These are phyloP conservation scores for Boletus eberwhitei DNA, from an alignment of 768 basidiomycete genomes.

Conservation along the genomic window DNA sequence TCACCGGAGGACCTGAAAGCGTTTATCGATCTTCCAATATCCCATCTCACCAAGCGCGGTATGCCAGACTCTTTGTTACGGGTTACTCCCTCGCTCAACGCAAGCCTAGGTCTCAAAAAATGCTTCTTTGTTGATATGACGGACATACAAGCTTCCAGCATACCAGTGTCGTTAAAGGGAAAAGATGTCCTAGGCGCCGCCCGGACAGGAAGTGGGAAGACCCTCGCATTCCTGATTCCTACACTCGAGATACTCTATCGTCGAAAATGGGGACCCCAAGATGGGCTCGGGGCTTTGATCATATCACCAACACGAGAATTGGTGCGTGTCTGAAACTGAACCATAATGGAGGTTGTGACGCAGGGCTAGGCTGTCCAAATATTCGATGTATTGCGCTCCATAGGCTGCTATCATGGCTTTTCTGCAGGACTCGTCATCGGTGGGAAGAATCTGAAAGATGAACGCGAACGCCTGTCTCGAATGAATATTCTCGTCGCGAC, in stretches of 20 bases:
- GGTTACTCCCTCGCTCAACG: conserved; percentile 1
- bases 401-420: conserved; percentile 88
- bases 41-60: conserved; percentile 73
- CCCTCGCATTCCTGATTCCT: conserved; percentile 69
- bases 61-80: background rate
- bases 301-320: conserved; percentile 94
- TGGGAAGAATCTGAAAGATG: conserved; percentile 92
- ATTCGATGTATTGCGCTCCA: conserved; percentile 91
- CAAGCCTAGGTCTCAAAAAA: conserved; percentile 70
- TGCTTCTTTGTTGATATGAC: conserved; percentile 86
- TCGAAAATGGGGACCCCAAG: conserved; percentile 67
- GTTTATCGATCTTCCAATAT: conserved; percentile 78
- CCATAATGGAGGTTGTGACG: conserved; percentile 3
- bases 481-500: conserved; percentile 99
- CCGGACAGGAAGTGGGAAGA: conserved; percentile 71
- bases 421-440: conserved; percentile 96
- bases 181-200: conserved; percentile 69
- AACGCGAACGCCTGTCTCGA: conserved; percentile 77
- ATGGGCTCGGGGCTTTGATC: conserved; percentile 82
- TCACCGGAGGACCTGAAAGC: conserved; percentile 44
- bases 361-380: conserved; percentile 86
- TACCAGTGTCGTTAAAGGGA: conserved; percentile 59
- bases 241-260: conserved; percentile 62
- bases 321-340: conserved; percentile 41
- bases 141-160: conserved; percentile 63